These are phyloP conservation scores for Amanita phalloides DNA, from an alignment of 768 basidiomycete species.

Conservation along the genomic window DNA sequence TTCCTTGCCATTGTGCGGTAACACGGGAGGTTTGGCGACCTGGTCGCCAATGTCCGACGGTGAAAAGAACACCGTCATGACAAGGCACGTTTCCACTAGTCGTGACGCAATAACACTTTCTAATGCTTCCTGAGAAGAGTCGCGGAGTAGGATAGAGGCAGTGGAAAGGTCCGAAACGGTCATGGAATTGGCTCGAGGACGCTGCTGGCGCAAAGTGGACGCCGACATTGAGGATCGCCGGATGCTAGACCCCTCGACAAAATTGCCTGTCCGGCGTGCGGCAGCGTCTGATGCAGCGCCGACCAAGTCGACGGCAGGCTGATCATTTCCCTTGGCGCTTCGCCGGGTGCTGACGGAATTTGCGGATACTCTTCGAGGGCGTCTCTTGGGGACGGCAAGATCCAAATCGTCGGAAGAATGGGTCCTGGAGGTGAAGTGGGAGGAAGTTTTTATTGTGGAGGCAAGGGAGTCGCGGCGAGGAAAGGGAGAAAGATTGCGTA, in stretches of 20 bases:
- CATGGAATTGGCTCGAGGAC: slow-evolving; percentile 7
- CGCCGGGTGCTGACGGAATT: slow-evolving; percentile 42
- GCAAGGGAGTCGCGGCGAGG: slow-evolving; percentile 71
- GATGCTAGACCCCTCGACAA: slow-evolving; percentile 9
- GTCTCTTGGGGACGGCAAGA: slow-evolving; percentile 44
- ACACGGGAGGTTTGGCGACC: slow-evolving; percentile 5
- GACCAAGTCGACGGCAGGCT: slow-evolving; percentile 19
- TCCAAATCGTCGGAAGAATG: slow-evolving; percentile 65
- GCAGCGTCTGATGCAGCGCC: slow-evolving; percentile 16
- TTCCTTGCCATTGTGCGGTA: neutral
- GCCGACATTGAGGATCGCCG: slow-evolving; percentile 7
- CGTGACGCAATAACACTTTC: slow-evolving; percentile 66
- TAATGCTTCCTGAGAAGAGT: slow-evolving; percentile 56
- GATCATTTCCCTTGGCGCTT: slow-evolving; percentile 28
- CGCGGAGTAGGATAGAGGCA: slow-evolving; percentile 28
- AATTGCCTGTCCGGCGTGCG: slow-evolving; percentile 18
- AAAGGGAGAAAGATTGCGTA: slow-evolving; percentile 79
- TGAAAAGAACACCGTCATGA: slow-evolving; percentile 31
- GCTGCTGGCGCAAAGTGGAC: slow-evolving; percentile 3
- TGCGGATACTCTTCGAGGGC: slow-evolving; percentile 49
- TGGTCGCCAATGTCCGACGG: slow-evolving; percentile 5
- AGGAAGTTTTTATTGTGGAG: slow-evolving; percentile 61
- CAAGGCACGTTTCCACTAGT: slow-evolving; percentile 69
- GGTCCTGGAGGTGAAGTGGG: slow-evolving; percentile 47
- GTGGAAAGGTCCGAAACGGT: slow-evolving; percentile 7